A percentile compares a stretch with the other conserved stretches of the same genome.
Evolutionary conservation across 208 protist genomes (phyloP).

Genomic region (Endotrypanum monterogeii): DNA sequence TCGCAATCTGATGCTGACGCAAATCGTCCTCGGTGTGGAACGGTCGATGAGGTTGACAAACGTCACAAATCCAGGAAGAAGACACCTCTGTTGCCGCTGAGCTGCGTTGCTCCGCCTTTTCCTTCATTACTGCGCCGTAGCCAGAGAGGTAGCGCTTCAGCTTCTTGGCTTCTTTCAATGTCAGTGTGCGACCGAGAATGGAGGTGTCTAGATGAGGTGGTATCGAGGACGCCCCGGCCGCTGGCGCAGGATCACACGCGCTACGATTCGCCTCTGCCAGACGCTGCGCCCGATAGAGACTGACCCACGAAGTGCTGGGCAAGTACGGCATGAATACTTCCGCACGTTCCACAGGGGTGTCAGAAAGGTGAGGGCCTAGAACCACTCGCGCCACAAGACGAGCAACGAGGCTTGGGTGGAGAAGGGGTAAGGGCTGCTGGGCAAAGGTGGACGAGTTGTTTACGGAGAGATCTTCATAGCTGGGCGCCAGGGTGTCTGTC

Average conservation of each 20-base stretch:
- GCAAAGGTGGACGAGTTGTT: not conserved
- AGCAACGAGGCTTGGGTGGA: constrained; percentile 28
- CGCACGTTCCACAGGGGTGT: not conserved
- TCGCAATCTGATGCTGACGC: constrained; percentile 23
- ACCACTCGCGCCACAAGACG: not conserved
- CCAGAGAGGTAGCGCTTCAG: constrained; percentile 38
- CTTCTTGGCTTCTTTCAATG: constrained; percentile 40
- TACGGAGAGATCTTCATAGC: not conserved
- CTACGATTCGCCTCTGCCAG: not conserved
- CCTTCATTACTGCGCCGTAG: constrained; percentile 25
- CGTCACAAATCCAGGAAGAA: constrained; percentile 11
- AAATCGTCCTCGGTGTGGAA: constrained; percentile 36
- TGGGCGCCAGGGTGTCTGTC: not conserved
- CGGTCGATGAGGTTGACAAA: constrained; percentile 20
- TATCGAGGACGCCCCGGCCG: not conserved
- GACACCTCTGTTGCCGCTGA: not conserved
- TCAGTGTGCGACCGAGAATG: constrained; percentile 41
- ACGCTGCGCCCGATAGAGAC: constrained; percentile 26
- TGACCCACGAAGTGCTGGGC: constrained; percentile 14
- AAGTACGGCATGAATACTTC: constrained; percentile 26
- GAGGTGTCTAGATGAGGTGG: constrained; percentile 42
- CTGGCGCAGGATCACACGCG: not conserved
- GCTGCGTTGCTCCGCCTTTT: not conserved
- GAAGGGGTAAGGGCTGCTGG: constrained; percentile 26
- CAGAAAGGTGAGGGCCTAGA: not conserved